Percentiles rank a stretch among this genome's conserved stretches.
Conservation (phyloP, 139 green algal species). For the Chlamydomonas sphaeroides region DNA sequence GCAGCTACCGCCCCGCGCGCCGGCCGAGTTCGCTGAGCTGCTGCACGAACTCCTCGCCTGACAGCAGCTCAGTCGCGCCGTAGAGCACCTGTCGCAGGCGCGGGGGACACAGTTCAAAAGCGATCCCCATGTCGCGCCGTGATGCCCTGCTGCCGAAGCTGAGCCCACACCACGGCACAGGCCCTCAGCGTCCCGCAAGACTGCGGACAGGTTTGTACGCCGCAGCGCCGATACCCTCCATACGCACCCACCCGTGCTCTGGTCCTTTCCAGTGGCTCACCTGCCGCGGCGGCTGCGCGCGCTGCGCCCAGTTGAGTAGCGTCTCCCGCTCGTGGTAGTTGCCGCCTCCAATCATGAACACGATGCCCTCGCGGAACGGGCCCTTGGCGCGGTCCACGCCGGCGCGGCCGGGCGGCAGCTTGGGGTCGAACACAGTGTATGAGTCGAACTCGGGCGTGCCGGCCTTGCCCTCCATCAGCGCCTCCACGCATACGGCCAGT, state of each 20-base stretch:
- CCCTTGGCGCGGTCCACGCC: constrained; percentile 54
- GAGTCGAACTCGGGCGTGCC: constrained; percentile 73
- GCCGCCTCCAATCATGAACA: constrained; percentile 98
- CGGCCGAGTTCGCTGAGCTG: constrained; percentile 87
- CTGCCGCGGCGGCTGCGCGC: constrained; percentile 23
- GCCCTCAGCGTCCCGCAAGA: too few species aligned
- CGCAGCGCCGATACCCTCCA: too few species aligned
- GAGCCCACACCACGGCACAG: too few species aligned
- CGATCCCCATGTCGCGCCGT: too few species aligned
- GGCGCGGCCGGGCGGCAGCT: constrained; percentile 57
- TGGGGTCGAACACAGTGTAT: constrained; percentile 92
- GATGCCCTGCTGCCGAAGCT: too few species aligned
- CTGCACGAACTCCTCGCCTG: constrained; percentile 74
- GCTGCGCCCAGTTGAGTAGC: constrained; percentile 72
- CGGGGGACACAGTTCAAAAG: too few species aligned
- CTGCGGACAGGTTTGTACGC: too few species aligned
- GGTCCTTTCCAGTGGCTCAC: too few species aligned
- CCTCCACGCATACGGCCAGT: constrained; percentile 87
- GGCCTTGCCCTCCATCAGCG: constrained; percentile 86
- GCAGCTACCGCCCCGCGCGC: constrained; percentile 17
- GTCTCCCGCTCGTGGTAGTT: constrained; percentile 95
- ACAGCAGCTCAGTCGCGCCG: constrained; percentile 93
- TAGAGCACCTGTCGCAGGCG: too few species aligned
- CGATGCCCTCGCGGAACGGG: constrained; percentile 87
- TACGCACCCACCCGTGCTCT: too few species aligned